Percentiles rank a stretch among this genome's conserved stretches.
These are phyloP conservation scores for Coemansia sp. DNA, from an alignment of 192 early-diverging fungal genomes.

Conservation along the genomic window DNA sequence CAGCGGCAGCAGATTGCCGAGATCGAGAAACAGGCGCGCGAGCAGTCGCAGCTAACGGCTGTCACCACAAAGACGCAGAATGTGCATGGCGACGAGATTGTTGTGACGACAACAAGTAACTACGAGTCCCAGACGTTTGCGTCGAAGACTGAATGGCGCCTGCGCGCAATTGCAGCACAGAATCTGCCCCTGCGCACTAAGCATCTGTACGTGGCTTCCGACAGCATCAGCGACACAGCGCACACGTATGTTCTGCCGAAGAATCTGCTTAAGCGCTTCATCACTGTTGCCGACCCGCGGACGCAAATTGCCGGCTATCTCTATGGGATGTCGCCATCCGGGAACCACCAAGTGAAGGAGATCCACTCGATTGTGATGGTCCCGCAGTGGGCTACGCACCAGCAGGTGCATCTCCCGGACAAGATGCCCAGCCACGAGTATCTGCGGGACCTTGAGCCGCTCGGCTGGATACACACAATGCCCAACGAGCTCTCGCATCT, in stretches of 20 bases:
- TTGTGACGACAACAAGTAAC: conserved; percentile 95
- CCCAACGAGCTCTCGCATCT: conserved; percentile 87
- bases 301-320: conserved; percentile 96
- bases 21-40: conserved; percentile 94
- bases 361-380: conserved; percentile 91
- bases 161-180: conserved; percentile 95
- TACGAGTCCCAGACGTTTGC: conserved; percentile 97
- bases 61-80: conserved; percentile 97
- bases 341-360: conserved; percentile 94
- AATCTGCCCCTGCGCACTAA: conserved; percentile 94
- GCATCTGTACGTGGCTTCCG: conserved; percentile 95
- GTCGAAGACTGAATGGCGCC: conserved; percentile 99
- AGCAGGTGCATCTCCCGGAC: conserved; percentile 89
- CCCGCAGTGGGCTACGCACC: conserved; percentile 98
- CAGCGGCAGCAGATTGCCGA: conserved; percentile 98
- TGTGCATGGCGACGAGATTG: conserved; percentile 96
- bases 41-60: conserved; percentile 92
- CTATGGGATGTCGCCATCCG: conserved; percentile 89
- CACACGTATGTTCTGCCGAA: conserved; percentile 97
- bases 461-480: conserved; percentile 98
- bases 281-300: conserved; percentile 90
- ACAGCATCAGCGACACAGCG: conserved; percentile 93
- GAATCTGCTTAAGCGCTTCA: conserved; percentile 97
- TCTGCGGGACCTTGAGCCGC: conserved; percentile 88
- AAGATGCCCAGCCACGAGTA: conserved; percentile 89